Conservation (phyloP, 495 filamentous ascomycete genomes). For the Hypoxylon intermedium region DNA sequence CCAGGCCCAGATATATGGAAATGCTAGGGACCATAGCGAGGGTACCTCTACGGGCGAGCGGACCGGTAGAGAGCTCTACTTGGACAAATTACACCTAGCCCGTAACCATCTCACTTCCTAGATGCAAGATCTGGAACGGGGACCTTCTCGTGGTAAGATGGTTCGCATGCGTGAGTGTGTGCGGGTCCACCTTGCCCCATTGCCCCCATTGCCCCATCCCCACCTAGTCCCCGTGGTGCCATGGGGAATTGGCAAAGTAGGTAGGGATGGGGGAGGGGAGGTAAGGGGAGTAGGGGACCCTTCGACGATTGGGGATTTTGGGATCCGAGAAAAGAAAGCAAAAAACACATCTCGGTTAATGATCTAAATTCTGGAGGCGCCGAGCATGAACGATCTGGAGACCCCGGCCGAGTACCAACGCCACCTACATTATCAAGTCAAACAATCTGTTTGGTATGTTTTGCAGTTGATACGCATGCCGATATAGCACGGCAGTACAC, state of each 20-base stretch:
- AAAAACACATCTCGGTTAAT: constrained; percentile 36
- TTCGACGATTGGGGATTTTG: constrained; percentile 13
- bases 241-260: constrained; percentile 25
- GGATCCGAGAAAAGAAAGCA: constrained; percentile 9
- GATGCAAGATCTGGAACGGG: constrained; percentile 36
- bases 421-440: constrained; percentile 21
- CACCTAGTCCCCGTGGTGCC: constrained; percentile 31
- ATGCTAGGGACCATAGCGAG: constrained; percentile 21
- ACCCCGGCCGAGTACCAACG: constrained; percentile 28
- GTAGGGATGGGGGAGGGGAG: constrained; percentile 6
- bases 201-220: constrained; percentile 30
- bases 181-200: constrained; percentile 35
- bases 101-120: constrained; percentile 29
- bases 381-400: constrained; percentile 25
- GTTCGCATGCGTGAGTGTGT: constrained; percentile 30
- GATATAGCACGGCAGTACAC: constrained; percentile 19
- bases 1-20: constrained; percentile 36
- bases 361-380: constrained; percentile 32
- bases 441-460: constrained; percentile 18
- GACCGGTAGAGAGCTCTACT: constrained; percentile 39
- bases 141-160: constrained; percentile 28
- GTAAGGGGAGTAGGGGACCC: constrained; percentile 1
- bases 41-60: constrained; percentile 41
- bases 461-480: constrained; percentile 2
- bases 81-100: constrained; percentile 29